A percentile compares a stretch with the other conserved stretches of the same genome.
Conservation (phyloP, 805 yeast species). For the Myxozyma melibiosi region DNA sequence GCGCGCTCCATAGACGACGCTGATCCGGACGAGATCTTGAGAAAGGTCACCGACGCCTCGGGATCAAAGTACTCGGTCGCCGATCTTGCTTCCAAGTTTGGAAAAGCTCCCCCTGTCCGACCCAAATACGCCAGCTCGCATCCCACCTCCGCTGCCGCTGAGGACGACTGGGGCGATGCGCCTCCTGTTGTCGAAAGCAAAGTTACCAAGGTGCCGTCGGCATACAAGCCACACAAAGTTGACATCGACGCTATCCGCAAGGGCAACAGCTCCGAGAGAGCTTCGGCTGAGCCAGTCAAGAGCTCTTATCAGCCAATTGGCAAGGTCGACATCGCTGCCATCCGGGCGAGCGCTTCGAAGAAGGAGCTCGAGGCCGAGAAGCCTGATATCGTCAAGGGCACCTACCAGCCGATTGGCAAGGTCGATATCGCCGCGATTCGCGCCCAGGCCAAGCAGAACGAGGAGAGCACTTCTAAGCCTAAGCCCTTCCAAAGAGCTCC, state of each 20-base stretch:
- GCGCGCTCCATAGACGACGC: constrained; percentile 94
- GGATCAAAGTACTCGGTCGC: constrained; percentile 87
- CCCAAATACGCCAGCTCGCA: constrained; percentile 41
- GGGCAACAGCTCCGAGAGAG: constrained; percentile 28
- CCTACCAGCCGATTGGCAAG: constrained; percentile 66
- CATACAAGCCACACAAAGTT: constrained; percentile 44
- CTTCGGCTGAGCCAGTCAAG: constrained; percentile 41
- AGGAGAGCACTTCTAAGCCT: constrained; percentile 31
- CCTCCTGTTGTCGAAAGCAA: constrained; percentile 40
- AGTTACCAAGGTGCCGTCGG: constrained; percentile 52
- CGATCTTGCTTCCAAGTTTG: constrained; percentile 25
- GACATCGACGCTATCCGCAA: constrained; percentile 42
- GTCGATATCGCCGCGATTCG: constrained; percentile 53
- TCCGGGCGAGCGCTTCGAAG: constrained; percentile 42
- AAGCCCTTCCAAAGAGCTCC: background rate
- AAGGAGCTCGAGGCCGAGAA: constrained; percentile 26
- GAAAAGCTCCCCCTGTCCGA: constrained; percentile 40
- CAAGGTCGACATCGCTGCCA: constrained; percentile 54
- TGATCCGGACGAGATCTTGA: constrained; percentile 71
- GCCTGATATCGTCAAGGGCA: constrained; percentile 45
- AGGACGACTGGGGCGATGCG: constrained; percentile 73
- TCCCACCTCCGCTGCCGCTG: constrained; percentile 39
- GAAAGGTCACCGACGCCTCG: constrained; percentile 83
- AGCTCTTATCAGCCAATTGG: constrained; percentile 65
- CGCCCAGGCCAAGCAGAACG: constrained; percentile 40